Conservation (phyloP, 164 flowering plant genomes). For the Macadamia integrifolia region DNA sequence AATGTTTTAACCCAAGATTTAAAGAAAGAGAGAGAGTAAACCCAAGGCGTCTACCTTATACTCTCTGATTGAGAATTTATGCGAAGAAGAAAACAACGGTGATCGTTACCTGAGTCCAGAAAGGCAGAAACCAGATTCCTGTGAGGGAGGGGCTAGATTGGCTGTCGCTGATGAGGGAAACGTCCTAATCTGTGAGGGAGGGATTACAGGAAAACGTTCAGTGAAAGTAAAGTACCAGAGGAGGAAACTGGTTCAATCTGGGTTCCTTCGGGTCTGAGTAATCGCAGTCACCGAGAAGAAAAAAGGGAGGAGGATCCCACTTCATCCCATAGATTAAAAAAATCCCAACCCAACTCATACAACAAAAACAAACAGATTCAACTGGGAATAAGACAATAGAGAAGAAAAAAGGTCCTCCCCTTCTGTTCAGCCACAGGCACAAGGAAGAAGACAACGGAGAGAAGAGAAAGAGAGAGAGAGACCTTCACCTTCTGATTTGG, state of each 20-base stretch:
- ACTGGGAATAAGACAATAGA: no score
- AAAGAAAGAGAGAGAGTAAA: neutral
- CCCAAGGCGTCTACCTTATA: conserved; percentile 18
- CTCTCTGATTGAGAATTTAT: conserved; percentile 19
- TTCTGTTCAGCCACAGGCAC: no score
- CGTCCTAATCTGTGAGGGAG: conserved; percentile 8
- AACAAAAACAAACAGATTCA: neutral
- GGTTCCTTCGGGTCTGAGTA: conserved; percentile 1
- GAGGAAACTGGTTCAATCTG: neutral
- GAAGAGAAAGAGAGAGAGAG: neutral
- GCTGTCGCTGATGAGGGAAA: neutral
- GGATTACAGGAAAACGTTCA: neutral
- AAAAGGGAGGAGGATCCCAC: neutral
- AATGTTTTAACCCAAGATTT: no score
- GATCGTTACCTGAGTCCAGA: conserved; percentile 12
- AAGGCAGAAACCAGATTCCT: neutral
- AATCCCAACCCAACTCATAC: neutral
- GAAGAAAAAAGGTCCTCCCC: no score
- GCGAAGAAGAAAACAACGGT: conserved; percentile 19
- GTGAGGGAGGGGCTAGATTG: neutral
- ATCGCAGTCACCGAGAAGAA: conserved; percentile 7
- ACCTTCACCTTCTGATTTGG: no score
- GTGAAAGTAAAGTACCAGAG: neutral
- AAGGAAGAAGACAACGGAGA: neutral
- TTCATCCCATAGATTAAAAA: conserved; percentile 1